Evolutionary conservation across 2,329 filamentous ascomycete species (phyloP).

Genomic region (Venturia pyrina): DNA sequence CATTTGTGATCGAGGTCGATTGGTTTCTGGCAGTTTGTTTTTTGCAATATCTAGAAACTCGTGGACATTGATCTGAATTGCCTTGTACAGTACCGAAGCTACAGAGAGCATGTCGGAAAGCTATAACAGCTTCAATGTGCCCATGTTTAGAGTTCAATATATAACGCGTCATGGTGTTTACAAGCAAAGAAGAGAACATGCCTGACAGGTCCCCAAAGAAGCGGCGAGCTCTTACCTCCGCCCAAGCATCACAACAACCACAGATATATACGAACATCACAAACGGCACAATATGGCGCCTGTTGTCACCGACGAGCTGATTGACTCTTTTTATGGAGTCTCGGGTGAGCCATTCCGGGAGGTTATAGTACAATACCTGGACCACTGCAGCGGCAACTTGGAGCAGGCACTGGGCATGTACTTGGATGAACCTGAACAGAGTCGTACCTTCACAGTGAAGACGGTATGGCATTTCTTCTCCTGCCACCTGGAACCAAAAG

Average conservation of each 20-base stretch:
- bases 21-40: too few relatives aligned
- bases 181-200: background rate
- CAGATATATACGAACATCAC: background rate
- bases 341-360: background rate
- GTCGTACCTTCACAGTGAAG: background rate
- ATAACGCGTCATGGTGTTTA: constrained; percentile 1
- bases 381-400: background rate
- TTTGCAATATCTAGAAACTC: too few relatives aligned
- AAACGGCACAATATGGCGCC: background rate
- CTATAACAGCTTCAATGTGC: too few relatives aligned
- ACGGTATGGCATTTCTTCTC: background rate
- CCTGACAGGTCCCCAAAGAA: background rate
- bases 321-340: background rate
- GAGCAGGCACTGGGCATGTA: background rate
- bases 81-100: background rate
- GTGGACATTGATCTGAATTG: too few relatives aligned
- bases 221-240: background rate
- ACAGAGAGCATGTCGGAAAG: too few relatives aligned
- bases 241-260: background rate
- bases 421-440: background rate
- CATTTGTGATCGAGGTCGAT: too few relatives aligned
- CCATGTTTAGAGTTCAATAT: background rate
- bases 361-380: background rate
- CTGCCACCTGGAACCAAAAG: background rate
- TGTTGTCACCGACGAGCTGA: background rate